Percentiles rank a stretch among this genome's conserved stretches.
Conservation (phyloP, 2,329 filamentous ascomycete species). For the Coniochaeta sp. region DNA sequence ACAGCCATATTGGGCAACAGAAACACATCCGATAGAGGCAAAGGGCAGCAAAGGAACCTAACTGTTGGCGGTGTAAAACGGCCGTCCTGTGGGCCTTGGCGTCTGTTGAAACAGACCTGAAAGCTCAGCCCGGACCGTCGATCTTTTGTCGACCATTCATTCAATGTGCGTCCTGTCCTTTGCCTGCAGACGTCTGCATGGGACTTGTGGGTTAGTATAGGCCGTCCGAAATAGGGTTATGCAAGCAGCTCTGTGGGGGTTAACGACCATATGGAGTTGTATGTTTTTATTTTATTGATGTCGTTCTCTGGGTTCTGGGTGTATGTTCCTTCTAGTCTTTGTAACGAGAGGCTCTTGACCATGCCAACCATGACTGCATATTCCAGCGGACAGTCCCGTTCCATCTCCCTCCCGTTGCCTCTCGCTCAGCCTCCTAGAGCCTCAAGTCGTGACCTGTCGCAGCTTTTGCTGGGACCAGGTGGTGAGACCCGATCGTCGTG, state of each 20-base stretch:
- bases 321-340: no score
- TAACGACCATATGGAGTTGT: no score
- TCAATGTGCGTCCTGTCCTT: not conserved
- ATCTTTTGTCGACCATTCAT: not conserved
- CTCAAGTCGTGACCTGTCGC: not conserved
- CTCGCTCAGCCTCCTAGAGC: not conserved
- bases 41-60: not conserved
- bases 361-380: no score
- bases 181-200: no score
- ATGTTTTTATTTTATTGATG: no score
- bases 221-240: no score
- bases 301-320: no score
- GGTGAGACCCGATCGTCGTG: conserved; percentile 1
- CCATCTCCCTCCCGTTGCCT: not conserved
- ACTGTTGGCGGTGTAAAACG: not conserved
- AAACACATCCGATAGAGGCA: no score
- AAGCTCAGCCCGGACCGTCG: not conserved
- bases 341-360: no score
- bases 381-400: not conserved
- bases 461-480: not conserved
- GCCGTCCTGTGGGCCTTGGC: not conserved
- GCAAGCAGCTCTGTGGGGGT: no score
- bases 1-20: no score
- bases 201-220: no score
- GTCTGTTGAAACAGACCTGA: not conserved